Percentiles rank a stretch among this genome's conserved stretches.
phyloP scores from a whole-genome alignment of 805 yeast genomes.

The Starmera caribaea region DNA sequence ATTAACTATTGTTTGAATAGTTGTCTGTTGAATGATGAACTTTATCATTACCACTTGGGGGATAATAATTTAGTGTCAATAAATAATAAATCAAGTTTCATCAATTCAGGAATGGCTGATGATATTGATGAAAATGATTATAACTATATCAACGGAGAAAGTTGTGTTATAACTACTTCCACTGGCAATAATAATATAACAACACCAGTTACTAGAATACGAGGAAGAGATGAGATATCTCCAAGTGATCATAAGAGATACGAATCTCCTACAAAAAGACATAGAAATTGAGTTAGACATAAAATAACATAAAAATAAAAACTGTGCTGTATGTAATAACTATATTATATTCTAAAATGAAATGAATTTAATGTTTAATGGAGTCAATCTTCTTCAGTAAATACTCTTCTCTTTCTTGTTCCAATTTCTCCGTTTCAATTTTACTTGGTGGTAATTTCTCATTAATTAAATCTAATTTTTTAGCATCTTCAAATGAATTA shows the following conservation, averaged over 20 bases:
- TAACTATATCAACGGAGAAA: too few relatives aligned
- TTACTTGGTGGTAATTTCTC: slow-evolving; percentile 82
- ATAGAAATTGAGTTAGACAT: not conserved
- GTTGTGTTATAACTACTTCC: too few relatives aligned
- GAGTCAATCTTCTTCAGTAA: slow-evolving; percentile 27
- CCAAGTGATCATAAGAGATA: not conserved
- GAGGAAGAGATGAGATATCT: not conserved
- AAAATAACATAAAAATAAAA: too few relatives aligned
- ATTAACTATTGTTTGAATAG: too few relatives aligned
- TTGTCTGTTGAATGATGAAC: too few relatives aligned
- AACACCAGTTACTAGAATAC: too few relatives aligned
- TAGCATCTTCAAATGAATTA: slow-evolving; percentile 73
- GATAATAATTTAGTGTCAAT: too few relatives aligned
- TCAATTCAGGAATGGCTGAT: not conserved
- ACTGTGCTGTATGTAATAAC: too few relatives aligned
- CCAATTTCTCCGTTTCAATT: slow-evolving; percentile 42
- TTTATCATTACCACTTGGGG: too few relatives aligned
- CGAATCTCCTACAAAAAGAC: not conserved
- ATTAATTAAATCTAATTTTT: slow-evolving; percentile 66
- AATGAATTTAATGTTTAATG: too few relatives aligned
- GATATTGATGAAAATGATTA: not conserved
- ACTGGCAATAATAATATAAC: too few relatives aligned
- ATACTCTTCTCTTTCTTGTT: slow-evolving; percentile 34
- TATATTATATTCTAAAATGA: too few relatives aligned
- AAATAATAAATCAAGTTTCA: not conserved